Base-by-base conservation (phyloP, 164 flowering plant species). In the Brasenia schreberi region DNA sequence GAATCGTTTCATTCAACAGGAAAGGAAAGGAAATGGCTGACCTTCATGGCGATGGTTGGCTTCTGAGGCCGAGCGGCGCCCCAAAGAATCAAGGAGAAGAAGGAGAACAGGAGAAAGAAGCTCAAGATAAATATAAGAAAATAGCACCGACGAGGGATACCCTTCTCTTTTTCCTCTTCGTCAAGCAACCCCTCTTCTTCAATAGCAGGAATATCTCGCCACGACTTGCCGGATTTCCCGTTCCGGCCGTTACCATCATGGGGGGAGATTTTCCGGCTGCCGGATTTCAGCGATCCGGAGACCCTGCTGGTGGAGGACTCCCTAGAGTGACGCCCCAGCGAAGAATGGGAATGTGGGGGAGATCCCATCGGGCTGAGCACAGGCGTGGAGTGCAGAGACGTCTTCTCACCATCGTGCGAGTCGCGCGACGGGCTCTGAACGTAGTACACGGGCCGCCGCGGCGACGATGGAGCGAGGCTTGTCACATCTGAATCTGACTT, bases 391-490 rank as follows among this genome's bases (percentile, higher is more conserved):
- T 88, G 95, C 71, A 88, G 84, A 42, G 97, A 88, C 11, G 87
- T 81, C 70, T 84, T 89, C 63, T 82, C 85, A 7, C 85, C 88
- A 69, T 86, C 88, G 71, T 81, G 86, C 10, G 90, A 85, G 72
- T 88, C 89, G 5, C 89, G 72, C 4, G 96, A 87, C n/a, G 96
- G 96, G 78, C 87, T 82, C 69, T 87, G 96, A 10, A 89, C 96
- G 73, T 81, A 89, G 84, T 89, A 89, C 44, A 81, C 83, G 0
- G 84, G 81, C 7, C 84, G 77, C 42, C 85, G 77, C 0, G 85
- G 86, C 6, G 96, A 89, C 5, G 96, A 89, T 10, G 74, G 74
- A 0, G 80, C 74, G 3, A 78, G 67, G 79, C 92, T 87, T 42
- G 87, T 85, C 60, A 67, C 89, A 61, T 87, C 92, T 4, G 92